Evolutionary conservation across 352 stramenopile genomes (phyloP).

Genomic region (Blastocystis sp.): DNA sequence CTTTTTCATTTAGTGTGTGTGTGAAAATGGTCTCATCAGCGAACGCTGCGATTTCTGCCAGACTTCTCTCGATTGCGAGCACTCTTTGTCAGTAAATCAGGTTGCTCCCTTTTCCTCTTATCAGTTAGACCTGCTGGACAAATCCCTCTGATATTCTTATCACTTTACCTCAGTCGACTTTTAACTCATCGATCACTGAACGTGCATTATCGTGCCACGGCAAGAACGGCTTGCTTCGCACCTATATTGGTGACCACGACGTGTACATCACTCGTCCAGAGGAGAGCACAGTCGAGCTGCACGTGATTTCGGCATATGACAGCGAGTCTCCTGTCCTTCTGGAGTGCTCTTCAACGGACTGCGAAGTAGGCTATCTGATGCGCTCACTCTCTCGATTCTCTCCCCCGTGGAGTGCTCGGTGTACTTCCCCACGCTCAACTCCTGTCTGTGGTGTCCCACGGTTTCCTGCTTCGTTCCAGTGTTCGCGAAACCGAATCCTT

Average conservation of each 20-base stretch:
- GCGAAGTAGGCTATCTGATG: not conserved
- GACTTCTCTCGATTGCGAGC: not conserved
- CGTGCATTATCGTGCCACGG: not conserved
- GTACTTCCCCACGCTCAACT: conserved; percentile 14
- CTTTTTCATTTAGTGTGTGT: conserved; percentile 4
- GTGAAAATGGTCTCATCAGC: not conserved
- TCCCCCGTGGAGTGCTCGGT: not conserved
- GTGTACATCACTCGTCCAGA: not conserved
- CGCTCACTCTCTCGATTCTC: not conserved
- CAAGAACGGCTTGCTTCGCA: not conserved
- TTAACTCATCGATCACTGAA: not conserved
- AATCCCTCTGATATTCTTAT: not conserved
- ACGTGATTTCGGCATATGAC: not conserved
- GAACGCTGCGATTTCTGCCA: not conserved
- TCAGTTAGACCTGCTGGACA: not conserved
- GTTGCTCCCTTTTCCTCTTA: not conserved
- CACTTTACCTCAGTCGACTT: not conserved
- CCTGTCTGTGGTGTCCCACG: not conserved
- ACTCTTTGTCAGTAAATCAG: not conserved
- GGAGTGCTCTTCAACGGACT: not conserved
- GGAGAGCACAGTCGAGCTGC: not conserved
- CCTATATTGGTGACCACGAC: conserved; percentile 7
- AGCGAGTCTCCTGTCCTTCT: not conserved
- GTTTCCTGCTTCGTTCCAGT: not conserved
- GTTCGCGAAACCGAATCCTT: not conserved